phyloP scores from a whole-genome alignment of 495 filamentous ascomycete genomes.

The Penicillium flavigenum region DNA sequence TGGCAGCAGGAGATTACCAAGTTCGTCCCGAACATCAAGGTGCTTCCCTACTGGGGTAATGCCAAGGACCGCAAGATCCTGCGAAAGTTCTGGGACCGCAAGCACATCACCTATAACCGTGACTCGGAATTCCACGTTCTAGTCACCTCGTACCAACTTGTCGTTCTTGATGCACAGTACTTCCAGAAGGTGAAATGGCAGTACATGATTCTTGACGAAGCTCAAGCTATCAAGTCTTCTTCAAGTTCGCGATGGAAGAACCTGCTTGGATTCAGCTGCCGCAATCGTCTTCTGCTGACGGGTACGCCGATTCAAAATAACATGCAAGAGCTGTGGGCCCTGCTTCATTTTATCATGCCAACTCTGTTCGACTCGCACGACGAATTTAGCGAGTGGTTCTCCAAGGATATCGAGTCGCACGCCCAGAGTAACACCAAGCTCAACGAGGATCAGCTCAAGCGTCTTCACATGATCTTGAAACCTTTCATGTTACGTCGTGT shows the following conservation, averaged over 20 bases:
- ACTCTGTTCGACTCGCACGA: slow-evolving; percentile 97
- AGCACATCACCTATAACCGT: slow-evolving; percentile 90
- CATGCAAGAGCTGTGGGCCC: slow-evolving; percentile 98
- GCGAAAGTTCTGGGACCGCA: slow-evolving; percentile 98
- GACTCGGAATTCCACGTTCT: slow-evolving; percentile 94
- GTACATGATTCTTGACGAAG: slow-evolving; percentile 99
- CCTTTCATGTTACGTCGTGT: slow-evolving; percentile 99
- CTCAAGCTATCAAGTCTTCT: slow-evolving; percentile 98
- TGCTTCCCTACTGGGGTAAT: slow-evolving; percentile 94
- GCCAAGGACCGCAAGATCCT: slow-evolving; percentile 93
- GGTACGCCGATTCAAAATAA: slow-evolving; percentile 99
- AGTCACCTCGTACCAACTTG: slow-evolving; percentile 95
- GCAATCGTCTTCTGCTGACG: slow-evolving; percentile 90
- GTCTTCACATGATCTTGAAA: slow-evolving; percentile 97
- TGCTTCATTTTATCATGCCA: slow-evolving; percentile 99
- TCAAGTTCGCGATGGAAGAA: slow-evolving; percentile 96
- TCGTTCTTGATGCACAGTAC: slow-evolving; percentile 91
- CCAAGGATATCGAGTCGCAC: slow-evolving; percentile 98
- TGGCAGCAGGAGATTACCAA: slow-evolving; percentile 97
- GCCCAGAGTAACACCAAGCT: slow-evolving; percentile 98
- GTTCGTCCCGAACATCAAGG: slow-evolving; percentile 92
- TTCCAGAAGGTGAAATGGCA: slow-evolving; percentile 99
- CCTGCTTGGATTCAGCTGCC: slow-evolving; percentile 88
- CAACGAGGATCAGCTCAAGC: slow-evolving; percentile 94
- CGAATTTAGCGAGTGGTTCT: slow-evolving; percentile 99